Base-by-base conservation (phyloP, 192 early-diverging fungal species). In the Umbelopsis ramanniana region DNA sequence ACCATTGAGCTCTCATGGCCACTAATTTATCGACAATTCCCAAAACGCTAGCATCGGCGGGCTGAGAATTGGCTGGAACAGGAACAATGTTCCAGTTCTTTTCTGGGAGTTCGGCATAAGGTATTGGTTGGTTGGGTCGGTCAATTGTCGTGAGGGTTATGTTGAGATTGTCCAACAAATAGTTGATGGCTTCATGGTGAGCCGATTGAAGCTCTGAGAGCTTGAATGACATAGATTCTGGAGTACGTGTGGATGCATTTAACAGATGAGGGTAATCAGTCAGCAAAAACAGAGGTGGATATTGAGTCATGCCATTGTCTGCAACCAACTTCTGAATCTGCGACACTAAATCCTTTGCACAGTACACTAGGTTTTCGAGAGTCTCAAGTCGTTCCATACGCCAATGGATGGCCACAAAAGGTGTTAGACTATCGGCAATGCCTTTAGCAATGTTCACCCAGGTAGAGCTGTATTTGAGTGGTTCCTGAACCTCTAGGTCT, bases 331-430 rank as follows among this genome's bases (percentile, higher is more conserved):
- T 50, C 15, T 68, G 3, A 3, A 81, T 17, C 67, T 77, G 70
- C 10, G 48, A 29, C 3, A 79, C 75, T 4, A 82, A 48, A 6
- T 48, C 53, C 26, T 71, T 24, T 7, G 81, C 78, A 67, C 81
- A 82, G 4, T 40, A 67, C 11, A 76, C 33, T 29, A 82, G 23
- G 7, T 79, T 74, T 5, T 46, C 24, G 1, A 70, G 21, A 15
- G 68, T 68, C 46, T 69, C 55, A 5, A 71, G 54, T 4, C 63
- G 48, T 55, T 82, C 81, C 78, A 80, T 80, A 46, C 81, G 74
- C 81, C 81, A 82, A 70, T 82, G 81, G 50, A 82, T 74, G 8
- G 75, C 81, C 0, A 82, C 57, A 72, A 72, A 82, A 43, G 78
- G 78, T 24, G 68, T 23, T 1, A 80, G 69, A 35, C 75, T 67